A percentile compares a stretch with the other conserved stretches of the same genome.
Conservation (phyloP, 2,329 filamentous ascomycete species). For the Leptographium wingfieldii region DNA sequence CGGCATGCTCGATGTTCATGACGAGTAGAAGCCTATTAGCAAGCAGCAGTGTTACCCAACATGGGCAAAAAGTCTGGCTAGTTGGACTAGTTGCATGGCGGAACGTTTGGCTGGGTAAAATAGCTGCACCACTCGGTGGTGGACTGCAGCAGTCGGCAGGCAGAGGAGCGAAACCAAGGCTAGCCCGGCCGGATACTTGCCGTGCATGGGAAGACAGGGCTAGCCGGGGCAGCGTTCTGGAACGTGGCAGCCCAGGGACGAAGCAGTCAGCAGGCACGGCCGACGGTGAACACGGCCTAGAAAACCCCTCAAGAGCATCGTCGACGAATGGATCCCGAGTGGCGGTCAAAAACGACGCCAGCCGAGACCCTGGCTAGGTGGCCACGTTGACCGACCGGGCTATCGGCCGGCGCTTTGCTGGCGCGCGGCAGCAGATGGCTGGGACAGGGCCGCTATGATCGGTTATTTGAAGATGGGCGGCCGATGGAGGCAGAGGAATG, state of each 20-base stretch:
- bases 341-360: not conserved
- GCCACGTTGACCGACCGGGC: not conserved
- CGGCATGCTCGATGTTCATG: not conserved
- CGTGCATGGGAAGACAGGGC: not conserved
- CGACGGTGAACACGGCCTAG: not conserved
- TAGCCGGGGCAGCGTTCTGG: not conserved
- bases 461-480: not conserved
- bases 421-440: conserved; percentile 5
- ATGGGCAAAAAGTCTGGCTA: not conserved
- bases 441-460: not conserved
- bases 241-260: not conserved
- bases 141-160: not conserved
- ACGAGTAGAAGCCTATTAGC: not conserved
- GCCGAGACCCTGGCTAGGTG: too few species aligned
- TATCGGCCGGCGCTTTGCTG: not conserved
- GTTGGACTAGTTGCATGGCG: not conserved
- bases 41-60: not conserved
- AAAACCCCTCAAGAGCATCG: not conserved
- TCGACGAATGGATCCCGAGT: not conserved
- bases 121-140: not conserved
- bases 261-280: not conserved
- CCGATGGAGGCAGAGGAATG: too few species aligned
- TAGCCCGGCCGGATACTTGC: not conserved
- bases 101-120: not conserved
- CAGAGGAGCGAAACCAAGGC: not conserved